Base-by-base conservation (phyloP, 202 grass and related monocot genomes). In the Brachypodium distachyon region DNA sequence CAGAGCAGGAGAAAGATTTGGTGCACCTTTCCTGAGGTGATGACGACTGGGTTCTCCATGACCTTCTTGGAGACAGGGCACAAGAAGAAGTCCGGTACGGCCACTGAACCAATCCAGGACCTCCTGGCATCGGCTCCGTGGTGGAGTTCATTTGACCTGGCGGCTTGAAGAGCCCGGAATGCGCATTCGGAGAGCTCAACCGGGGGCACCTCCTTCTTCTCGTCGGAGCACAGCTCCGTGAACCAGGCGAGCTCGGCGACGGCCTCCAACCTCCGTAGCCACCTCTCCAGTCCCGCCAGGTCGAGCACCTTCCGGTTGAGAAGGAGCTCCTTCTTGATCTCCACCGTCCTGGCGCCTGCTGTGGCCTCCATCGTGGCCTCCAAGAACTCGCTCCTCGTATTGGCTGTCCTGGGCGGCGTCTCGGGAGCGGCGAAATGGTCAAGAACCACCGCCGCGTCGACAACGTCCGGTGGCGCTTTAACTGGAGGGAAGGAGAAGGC, bases 1-100 rank as follows among this genome's bases (percentile, higher is more conserved):
- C 19, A 77, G 13, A 59, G 1, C 18, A 73, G 19, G 61, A 1
- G 7, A 46, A 74, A 69, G 85, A 55, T 75, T 55, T 21, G 0
- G 6, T 36, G 12, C 52, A 85, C 87, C 82, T 81, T 89, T 68
- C 87, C 87, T 19, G 87, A 77, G 77, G 82, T 26, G 87, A 85
- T 51, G 66, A 89, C 82, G 33, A 85, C 65, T 0, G 87, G 87
- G 43, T 85, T 6, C 48, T 52, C 72, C 82, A 89, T 85, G 56
- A 82, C 6, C 82, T 77, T 85, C 26, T 73, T 67, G 72, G 82
- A 81, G 72, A 82, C 1, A 39, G 82, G 87, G 77, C 87, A 85
- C 32, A 85, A 0, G 72, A 85, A 85, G 50, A 89, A 82, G 21
- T 61, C 27, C 58, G 78, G 82, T 50, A 89, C 72, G 32, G 66